Evolutionary conservation across 2,329 filamentous ascomycete species (phyloP).

Genomic region (Neonectria punicea): DNA sequence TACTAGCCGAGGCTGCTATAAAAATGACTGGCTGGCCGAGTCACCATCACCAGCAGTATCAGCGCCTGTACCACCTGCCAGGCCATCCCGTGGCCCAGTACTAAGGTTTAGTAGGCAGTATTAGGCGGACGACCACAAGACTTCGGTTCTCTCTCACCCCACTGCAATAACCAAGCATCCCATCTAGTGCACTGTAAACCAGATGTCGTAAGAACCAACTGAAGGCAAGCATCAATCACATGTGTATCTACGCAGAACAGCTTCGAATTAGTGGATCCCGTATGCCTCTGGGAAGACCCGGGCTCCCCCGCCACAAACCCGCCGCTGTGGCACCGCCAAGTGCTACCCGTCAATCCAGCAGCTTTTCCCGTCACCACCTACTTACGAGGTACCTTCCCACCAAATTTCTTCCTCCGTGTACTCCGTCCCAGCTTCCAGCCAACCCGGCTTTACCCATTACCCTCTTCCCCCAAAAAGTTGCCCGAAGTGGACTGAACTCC

Average conservation of each 20-base stretch:
- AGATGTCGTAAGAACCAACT: neutral
- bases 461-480: conserved; percentile 23
- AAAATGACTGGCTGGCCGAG: neutral
- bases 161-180: neutral
- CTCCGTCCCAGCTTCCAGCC: conserved; percentile 24
- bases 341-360: conserved; percentile 5
- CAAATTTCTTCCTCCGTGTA: conserved; percentile 12
- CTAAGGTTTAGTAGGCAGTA: neutral
- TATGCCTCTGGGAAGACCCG: conserved; percentile 5
- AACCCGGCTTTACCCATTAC: conserved; percentile 40
- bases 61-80: neutral
- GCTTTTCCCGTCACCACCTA: neutral
- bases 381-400: conserved; percentile 17
- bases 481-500: conserved; percentile 34
- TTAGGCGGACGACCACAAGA: neutral
- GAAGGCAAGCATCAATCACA: neutral
- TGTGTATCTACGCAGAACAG: neutral
- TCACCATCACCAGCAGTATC: neutral
- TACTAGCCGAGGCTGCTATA: neutral
- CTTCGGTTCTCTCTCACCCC: neutral
- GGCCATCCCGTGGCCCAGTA: neutral
- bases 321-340: conserved; percentile 31
- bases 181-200: no score
- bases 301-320: conserved; percentile 37
- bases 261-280: conserved; percentile 4